phyloP scores from a whole-genome alignment of 2,329 filamentous ascomycete species.

The Diaporthe longicolla region DNA sequence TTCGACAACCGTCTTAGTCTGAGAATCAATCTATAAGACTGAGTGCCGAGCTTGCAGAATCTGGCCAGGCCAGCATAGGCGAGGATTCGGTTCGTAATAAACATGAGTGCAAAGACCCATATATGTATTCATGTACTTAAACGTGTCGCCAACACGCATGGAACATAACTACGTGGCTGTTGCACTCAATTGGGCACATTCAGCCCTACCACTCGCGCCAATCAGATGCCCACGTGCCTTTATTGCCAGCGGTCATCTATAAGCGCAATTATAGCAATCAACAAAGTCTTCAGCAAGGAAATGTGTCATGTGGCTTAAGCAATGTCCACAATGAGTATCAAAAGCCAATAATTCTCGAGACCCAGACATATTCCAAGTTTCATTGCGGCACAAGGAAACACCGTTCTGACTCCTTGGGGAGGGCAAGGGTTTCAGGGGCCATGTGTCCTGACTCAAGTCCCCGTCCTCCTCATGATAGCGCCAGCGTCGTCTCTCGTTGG shows the following conservation, averaged over 20 bases:
- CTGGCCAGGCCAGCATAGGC: too few species aligned
- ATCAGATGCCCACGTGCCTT: too few species aligned
- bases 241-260: too few species aligned
- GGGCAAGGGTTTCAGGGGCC: constrained; percentile 3
- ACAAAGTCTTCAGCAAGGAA: background rate
- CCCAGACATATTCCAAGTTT: background rate
- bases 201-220: too few species aligned
- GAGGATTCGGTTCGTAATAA: too few species aligned
- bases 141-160: too few species aligned
- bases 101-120: background rate
- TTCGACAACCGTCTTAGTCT: constrained; percentile 46
- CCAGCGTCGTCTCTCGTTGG: background rate
- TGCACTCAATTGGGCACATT: background rate
- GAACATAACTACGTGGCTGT: background rate
- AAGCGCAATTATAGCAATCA: too few species aligned
- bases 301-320: background rate
- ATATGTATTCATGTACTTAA: background rate
- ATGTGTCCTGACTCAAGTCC: constrained; percentile 1
- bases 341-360: background rate
- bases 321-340: background rate
- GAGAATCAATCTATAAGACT: constrained; percentile 43
- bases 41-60: background rate
- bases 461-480: background rate
- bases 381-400: constrained; percentile 6
- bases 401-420: background rate